These are phyloP conservation scores for Dendrobium officinale DNA, from an alignment of 106 monocot species.

Conservation along the genomic window DNA sequence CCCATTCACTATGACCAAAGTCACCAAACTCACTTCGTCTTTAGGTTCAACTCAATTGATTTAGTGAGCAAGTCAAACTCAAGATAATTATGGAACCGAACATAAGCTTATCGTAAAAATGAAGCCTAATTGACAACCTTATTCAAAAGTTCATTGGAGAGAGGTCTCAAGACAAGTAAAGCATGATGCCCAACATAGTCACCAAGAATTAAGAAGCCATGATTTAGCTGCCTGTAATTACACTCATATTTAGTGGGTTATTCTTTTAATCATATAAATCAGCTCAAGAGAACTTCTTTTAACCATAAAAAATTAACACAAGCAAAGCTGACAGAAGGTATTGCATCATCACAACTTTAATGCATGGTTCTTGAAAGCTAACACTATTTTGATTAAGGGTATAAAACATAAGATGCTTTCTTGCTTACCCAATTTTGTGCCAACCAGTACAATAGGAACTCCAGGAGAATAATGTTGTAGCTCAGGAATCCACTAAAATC, in stretches of 20 bases:
- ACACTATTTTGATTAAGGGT: neutral
- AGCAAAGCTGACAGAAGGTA: neutral
- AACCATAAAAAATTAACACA: neutral
- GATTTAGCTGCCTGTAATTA: neutral
- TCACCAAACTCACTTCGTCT: no score
- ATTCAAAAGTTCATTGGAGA: neutral
- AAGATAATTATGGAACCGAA: neutral
- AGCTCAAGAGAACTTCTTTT: neutral
- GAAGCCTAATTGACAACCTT: neutral
- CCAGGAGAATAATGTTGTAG: conserved; percentile 84
- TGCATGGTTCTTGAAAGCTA: neutral
- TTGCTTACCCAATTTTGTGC: conserved; percentile 78
- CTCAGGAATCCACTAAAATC: conserved; percentile 76
- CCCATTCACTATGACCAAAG: no score
- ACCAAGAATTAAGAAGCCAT: neutral
- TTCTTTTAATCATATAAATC: neutral
- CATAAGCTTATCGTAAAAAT: neutral
- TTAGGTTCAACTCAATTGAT: neutral
- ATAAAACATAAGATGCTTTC: neutral
- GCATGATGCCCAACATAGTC: neutral
- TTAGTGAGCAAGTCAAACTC: neutral
- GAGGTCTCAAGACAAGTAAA: neutral
- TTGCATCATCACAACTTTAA: neutral
- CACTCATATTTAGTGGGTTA: neutral
- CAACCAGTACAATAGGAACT: conserved; percentile 69